Conservation (phyloP, 2,329 filamentous ascomycete species). For the Colletotrichum sublineola region DNA sequence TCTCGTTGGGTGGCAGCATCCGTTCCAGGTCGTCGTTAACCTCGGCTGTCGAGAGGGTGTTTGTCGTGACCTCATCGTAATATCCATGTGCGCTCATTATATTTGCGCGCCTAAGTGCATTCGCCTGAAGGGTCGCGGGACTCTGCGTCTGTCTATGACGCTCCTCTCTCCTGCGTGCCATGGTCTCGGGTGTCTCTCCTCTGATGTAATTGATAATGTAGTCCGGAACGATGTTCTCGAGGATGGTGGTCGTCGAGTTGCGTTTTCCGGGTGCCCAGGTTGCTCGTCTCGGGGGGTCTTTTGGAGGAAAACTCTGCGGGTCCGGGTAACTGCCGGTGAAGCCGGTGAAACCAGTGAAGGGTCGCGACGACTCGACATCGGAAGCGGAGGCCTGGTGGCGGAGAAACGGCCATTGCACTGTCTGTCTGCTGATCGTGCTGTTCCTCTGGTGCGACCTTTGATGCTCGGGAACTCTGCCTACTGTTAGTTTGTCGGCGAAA, state of each 20-base stretch:
- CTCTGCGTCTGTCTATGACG: slow-evolving; percentile 47
- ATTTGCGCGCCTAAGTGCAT: slow-evolving; percentile 3
- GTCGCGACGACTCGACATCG: slow-evolving; percentile 38
- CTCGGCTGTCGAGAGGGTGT: slow-evolving; percentile 16
- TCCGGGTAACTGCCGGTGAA: slow-evolving; percentile 38
- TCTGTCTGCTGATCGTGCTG: slow-evolving; percentile 41
- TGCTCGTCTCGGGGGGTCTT: slow-evolving; percentile 34
- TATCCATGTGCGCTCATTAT: slow-evolving; percentile 20
- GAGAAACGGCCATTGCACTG: slow-evolving; percentile 43
- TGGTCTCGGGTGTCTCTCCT: slow-evolving; percentile 66
- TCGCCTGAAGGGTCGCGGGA: slow-evolving; percentile 47
- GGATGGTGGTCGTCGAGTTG: slow-evolving; percentile 37
- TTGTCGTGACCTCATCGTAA: slow-evolving; percentile 36
- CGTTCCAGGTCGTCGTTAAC: slow-evolving; percentile 39
- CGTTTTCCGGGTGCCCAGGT: slow-evolving; percentile 43
- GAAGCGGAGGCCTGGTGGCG: slow-evolving; percentile 38
- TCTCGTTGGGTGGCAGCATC: slow-evolving; percentile 29
- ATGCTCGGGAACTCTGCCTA: slow-evolving; percentile 20
- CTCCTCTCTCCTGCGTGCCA: slow-evolving; percentile 60
- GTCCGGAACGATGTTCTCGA: slow-evolving; percentile 63
- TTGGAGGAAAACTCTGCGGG: slow-evolving; percentile 27
- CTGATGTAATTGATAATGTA: slow-evolving; percentile 69
- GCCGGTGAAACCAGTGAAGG: slow-evolving; percentile 39
- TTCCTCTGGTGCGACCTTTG: slow-evolving; percentile 17
- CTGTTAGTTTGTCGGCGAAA: slow-evolving; percentile 21